Percentiles rank a stretch among this genome's conserved stretches.
phyloP scores from a whole-genome alignment of 2,329 filamentous ascomycete species.

The Aspergillus ochraceoroseus region DNA sequence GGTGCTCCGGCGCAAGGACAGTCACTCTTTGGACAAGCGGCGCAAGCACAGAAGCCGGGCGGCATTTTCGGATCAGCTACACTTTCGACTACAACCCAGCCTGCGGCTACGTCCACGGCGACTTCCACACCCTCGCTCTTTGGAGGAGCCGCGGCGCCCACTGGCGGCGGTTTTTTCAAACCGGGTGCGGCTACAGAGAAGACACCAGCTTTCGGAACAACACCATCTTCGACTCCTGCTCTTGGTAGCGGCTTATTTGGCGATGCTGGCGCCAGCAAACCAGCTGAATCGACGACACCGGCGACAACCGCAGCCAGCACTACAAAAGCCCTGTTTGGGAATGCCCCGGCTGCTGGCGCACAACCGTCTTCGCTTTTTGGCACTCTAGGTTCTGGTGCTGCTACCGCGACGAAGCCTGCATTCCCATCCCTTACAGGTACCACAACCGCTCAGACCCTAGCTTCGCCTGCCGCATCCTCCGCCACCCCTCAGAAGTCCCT shows the following conservation, averaged over 20 bases:
- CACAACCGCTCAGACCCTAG: constrained; percentile 20
- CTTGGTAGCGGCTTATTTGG: constrained; percentile 1
- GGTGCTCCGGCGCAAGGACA: constrained; percentile 5
- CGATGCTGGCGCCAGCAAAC: constrained; percentile 31
- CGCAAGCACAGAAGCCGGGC: constrained; percentile 7
- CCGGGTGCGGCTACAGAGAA: constrained; percentile 22
- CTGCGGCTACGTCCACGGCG: background rate
- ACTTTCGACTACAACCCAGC: constrained; percentile 1
- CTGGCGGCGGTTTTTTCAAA: constrained; percentile 28
- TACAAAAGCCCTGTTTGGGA: constrained; percentile 30
- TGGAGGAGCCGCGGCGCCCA: constrained; percentile 24
- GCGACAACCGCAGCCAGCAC: constrained; percentile 23
- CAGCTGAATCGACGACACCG: constrained; percentile 28
- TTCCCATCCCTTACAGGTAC: constrained; percentile 25
- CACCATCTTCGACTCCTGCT: constrained; percentile 12
- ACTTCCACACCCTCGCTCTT: constrained; percentile 13
- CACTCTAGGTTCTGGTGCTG: constrained; percentile 23
- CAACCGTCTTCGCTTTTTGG: constrained; percentile 30
- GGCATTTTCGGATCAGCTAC: constrained; percentile 7
- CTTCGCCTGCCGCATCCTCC: constrained; percentile 28
- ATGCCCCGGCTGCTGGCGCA: constrained; percentile 6
- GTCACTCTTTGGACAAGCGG: constrained; percentile 5
- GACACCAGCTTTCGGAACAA: constrained; percentile 26
- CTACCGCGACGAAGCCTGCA: constrained; percentile 27
- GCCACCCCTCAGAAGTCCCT: constrained; percentile 34